phyloP scores from a whole-genome alignment of 805 yeast species.

The Candida morakotiae region DNA sequence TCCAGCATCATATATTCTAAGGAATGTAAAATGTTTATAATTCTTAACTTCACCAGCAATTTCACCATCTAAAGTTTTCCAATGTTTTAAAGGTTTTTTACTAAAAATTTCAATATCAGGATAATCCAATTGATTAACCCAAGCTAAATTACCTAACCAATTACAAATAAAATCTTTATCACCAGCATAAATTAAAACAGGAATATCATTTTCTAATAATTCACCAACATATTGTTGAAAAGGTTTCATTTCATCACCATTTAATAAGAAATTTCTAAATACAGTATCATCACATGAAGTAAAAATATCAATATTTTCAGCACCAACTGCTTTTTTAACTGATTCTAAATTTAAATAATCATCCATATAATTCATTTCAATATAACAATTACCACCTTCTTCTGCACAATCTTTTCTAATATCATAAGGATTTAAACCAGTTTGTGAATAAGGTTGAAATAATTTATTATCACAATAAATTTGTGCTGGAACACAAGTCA shows the following conservation, averaged over 20 bases:
- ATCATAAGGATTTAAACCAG: slow-evolving; percentile 63
- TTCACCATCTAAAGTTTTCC: slow-evolving; percentile 33
- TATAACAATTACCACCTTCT: slow-evolving; percentile 51
- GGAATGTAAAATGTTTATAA: slow-evolving; percentile 68
- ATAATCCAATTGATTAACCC: slow-evolving; percentile 34
- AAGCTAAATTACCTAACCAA: slow-evolving; percentile 42
- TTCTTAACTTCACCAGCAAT: slow-evolving; percentile 74
- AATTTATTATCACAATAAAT: slow-evolving; percentile 26
- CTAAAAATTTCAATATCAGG: slow-evolving; percentile 17
- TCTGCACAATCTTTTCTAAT: slow-evolving; percentile 50
- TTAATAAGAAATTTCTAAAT: slow-evolving; percentile 45
- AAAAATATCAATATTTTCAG: slow-evolving; percentile 43
- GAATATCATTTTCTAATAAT: slow-evolving; percentile 34
- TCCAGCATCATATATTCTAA: slow-evolving; percentile 85
- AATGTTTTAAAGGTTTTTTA: slow-evolving; percentile 29
- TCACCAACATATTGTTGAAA: slow-evolving; percentile 58
- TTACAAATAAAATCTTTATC: slow-evolving; percentile 44
- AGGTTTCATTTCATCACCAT: slow-evolving; percentile 69
- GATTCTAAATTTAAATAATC: slow-evolving; percentile 48
- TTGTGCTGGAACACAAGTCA: slow-evolving; percentile 40
- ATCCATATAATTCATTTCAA: slow-evolving; percentile 45
- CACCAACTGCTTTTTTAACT: slow-evolving; percentile 57
- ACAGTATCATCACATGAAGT: slow-evolving; percentile 49
- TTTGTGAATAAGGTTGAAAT: slow-evolving; percentile 31
- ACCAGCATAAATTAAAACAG: slow-evolving; percentile 42